Conservation (phyloP, 2,329 filamentous ascomycete genomes). For the Daldinia eschscholtzii region DNA sequence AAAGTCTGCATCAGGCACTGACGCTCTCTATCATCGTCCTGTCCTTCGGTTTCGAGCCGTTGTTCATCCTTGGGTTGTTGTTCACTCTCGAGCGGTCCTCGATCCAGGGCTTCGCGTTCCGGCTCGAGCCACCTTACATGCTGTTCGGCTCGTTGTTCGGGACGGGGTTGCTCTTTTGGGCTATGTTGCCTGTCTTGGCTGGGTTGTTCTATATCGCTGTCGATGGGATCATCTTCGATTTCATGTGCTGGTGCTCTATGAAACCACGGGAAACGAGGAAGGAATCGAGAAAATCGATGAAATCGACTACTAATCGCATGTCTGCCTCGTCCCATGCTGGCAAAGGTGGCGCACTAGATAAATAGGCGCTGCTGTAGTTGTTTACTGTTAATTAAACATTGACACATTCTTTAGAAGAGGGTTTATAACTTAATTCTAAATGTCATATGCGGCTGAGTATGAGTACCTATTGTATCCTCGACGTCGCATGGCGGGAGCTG, state of each 20-base stretch:
- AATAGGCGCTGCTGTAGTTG: background rate
- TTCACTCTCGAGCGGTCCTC: background rate
- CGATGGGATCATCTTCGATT: background rate
- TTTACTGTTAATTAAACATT: background rate
- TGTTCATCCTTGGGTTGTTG: background rate
- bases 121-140: no score
- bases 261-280: background rate
- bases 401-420: no score
- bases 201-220: background rate
- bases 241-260: background rate
- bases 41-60: background rate
- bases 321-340: background rate
- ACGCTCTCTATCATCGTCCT: no score
- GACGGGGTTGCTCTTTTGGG: no score
- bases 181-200: no score
- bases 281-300: background rate
- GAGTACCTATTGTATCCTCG: background rate
- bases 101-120: background rate
- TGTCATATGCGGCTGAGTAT: background rate
- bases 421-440: no score
- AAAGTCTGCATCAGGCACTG: background rate
- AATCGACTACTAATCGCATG: background rate
- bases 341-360: background rate
- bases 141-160: no score
- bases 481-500: background rate